Base-by-base conservation (phyloP, 176 grass and related monocot genomes). In the Oryza nivara region DNA sequence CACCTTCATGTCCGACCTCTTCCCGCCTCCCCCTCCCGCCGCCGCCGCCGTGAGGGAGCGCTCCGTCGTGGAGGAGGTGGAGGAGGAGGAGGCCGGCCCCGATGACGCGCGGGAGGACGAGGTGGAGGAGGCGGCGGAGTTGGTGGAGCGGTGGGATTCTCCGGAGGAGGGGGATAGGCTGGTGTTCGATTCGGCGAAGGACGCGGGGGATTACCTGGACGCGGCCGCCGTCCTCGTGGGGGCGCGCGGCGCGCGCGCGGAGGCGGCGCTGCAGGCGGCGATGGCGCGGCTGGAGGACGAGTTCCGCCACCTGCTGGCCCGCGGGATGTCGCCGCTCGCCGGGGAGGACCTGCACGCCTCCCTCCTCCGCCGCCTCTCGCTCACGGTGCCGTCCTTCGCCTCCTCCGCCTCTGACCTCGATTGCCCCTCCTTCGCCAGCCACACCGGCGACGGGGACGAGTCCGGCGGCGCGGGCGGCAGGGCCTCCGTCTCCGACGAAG, bases 261-360 rank as follows among this genome's bases (percentile, higher is more conserved):
- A 94, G 64, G 74, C 83, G 3, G 84, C 90, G 19, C 88, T 99
- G 72, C 96, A 99, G 89, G 82, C 85, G 52, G 91, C 93, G 13
- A 94, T 94, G 90, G 68, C 75, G 14, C 86, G 93, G 36, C 83
- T 99, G 32, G 90, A 95, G 77, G 93, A 96, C 23, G 96, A 99
- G 84, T 99, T 99, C 87, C 91, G 88, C 17, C 83, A 94, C 83
- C 78, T 99, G 48, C 90, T 99, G 76, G 76, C 92, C 87, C 91
- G 80, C 16, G 79, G 82, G 4, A 85, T 86, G 1, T 68, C 83
- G 36, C 79, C 82, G 19, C 82, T 97, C 34, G 87, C 80, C 43
- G 32, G 74, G 7, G 85, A 85, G 35, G 81, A 86, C 61, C 83
- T 90, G 75, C 91, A 92, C 20, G 86, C 82, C 25, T 93, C 87